Evolutionary conservation across 106 monocot species (phyloP).

Genomic region (Iris macrosiphon): DNA sequence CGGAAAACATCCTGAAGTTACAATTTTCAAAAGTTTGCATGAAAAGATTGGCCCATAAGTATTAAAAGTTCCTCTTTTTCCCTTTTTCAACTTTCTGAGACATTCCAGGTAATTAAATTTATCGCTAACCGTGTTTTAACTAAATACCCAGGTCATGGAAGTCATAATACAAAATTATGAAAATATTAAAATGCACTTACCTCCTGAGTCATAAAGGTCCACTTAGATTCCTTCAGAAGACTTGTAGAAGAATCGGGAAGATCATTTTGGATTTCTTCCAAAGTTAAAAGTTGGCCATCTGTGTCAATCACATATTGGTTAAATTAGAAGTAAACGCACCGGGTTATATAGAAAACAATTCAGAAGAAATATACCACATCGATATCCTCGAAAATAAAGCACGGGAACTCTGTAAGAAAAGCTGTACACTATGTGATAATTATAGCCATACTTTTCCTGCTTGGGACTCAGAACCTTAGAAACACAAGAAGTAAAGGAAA

Average conservation of each 20-base stretch:
- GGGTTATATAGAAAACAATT: not conserved
- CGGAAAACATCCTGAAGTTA: too few relatives aligned
- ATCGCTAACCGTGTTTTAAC: too few relatives aligned
- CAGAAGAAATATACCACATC: conserved; percentile 37
- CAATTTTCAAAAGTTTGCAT: too few relatives aligned
- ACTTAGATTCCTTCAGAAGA: conserved; percentile 60
- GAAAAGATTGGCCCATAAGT: too few relatives aligned
- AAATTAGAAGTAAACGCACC: not conserved
- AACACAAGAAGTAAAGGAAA: not conserved
- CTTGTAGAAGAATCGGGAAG: conserved; percentile 54
- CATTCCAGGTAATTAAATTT: too few relatives aligned
- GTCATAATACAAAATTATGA: not conserved
- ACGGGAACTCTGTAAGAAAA: conserved; percentile 80
- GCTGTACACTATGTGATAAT: conserved; percentile 85
- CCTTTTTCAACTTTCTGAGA: too few relatives aligned
- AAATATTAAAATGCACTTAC: conserved; percentile 16
- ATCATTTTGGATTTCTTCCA: conserved; percentile 48
- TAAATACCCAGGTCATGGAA: too few relatives aligned
- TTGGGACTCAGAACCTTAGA: conserved; percentile 35
- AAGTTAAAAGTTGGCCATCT: conserved; percentile 65
- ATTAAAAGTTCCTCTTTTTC: too few relatives aligned
- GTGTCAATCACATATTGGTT: conserved; percentile 2
- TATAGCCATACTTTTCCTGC: conserved; percentile 39
- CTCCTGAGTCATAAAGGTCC: conserved; percentile 93
- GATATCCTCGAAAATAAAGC: conserved; percentile 79